A percentile compares a stretch with the other conserved stretches of the same genome.
These are phyloP conservation scores for Rubia occidens DNA, from an alignment of 305 asterid species.

Conservation along the genomic window DNA sequence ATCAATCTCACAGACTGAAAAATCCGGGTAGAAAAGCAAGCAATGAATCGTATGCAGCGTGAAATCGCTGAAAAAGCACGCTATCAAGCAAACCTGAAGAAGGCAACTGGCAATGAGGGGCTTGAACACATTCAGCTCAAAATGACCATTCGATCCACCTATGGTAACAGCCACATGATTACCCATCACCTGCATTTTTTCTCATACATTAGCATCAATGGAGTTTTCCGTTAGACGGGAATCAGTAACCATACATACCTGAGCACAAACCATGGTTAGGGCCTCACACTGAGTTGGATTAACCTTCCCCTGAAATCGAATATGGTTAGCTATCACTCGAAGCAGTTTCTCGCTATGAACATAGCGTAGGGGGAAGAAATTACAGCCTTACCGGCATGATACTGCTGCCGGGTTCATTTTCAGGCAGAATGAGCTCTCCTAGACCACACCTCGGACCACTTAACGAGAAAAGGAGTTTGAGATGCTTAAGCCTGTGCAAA, in stretches of 20 bases:
- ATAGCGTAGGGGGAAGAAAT: conserved; percentile 16
- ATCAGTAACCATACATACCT: conserved; percentile 42
- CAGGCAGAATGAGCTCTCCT: conserved; percentile 94
- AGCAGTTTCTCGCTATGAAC: background rate
- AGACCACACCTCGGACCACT: conserved; percentile 99
- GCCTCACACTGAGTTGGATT: conserved; percentile 97
- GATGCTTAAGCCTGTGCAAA: background rate
- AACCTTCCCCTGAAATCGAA: conserved; percentile 24
- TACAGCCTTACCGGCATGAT: conserved; percentile 99
- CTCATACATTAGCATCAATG: conserved; percentile 1
- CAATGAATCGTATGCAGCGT: background rate
- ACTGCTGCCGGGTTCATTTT: conserved; percentile 99
- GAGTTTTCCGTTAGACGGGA: background rate
- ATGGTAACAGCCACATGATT: conserved; percentile 81
- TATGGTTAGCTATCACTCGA: background rate
- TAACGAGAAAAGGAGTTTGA: conserved; percentile 22
- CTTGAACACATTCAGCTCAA: conserved; percentile 86
- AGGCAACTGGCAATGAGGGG: conserved; percentile 85
- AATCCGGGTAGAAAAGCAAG: background rate
- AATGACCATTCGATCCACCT: conserved; percentile 92
- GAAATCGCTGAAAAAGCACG: conserved; percentile 2
- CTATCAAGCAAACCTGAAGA: conserved; percentile 50
- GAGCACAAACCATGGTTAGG: conserved; percentile 89
- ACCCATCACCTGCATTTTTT: conserved; percentile 75
- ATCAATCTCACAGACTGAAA: conserved; percentile 73